Evolutionary conservation across 2,329 filamentous ascomycete genomes (phyloP).

Genomic region (Talaromyces sp.): DNA sequence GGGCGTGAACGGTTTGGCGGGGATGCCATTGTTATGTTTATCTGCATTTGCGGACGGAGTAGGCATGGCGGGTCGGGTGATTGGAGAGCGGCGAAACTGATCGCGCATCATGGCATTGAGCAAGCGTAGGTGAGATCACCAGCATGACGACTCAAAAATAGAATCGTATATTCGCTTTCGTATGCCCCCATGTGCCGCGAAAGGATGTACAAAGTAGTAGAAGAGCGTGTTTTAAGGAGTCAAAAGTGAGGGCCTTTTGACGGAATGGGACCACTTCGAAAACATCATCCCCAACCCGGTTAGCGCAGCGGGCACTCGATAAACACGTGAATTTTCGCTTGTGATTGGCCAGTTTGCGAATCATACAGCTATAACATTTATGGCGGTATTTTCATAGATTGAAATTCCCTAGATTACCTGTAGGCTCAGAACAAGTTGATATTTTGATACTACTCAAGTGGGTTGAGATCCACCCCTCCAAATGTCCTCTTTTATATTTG

Average conservation of each 20-base stretch:
- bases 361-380: too few relatives aligned
- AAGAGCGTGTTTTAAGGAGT: background rate
- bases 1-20: constrained; percentile 62
- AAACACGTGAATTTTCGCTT: constrained; percentile 11
- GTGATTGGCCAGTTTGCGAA: constrained; percentile 30
- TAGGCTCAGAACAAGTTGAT: too few relatives aligned
- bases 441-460: too few relatives aligned
- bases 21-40: constrained; percentile 52
- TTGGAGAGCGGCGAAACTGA: constrained; percentile 30
- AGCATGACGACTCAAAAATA: constrained; percentile 37
- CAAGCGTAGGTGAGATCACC: constrained; percentile 25
- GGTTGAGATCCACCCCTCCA: too few relatives aligned
- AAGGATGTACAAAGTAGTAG: background rate
- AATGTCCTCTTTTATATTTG: too few relatives aligned
- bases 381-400: too few relatives aligned
- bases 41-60: constrained; percentile 48
- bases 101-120: constrained; percentile 49
- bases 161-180: background rate
- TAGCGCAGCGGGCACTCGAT: constrained; percentile 8
- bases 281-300: constrained; percentile 18
- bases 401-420: too few relatives aligned
- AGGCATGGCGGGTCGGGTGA: constrained; percentile 27
- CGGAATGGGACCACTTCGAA: constrained; percentile 8
- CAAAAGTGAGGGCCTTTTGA: background rate
- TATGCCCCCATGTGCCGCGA: background rate